Conservation (phyloP, 2,329 filamentous ascomycete genomes). For the Colletotrichum sp. region DNA sequence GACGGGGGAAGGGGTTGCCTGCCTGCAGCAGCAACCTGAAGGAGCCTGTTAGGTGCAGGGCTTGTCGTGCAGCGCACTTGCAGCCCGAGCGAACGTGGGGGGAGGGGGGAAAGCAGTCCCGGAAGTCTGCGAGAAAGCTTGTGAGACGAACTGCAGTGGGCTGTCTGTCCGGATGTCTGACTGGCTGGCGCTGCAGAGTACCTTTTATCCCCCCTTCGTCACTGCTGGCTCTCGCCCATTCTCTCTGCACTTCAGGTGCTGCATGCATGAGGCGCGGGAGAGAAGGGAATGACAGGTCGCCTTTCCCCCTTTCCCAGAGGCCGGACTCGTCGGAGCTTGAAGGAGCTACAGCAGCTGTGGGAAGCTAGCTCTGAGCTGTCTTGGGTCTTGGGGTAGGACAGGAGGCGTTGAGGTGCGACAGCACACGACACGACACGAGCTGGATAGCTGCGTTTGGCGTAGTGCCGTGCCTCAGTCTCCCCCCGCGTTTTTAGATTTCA, state of each 20-base stretch:
- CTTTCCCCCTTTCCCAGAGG: background rate
- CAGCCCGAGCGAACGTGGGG: conserved; percentile 10
- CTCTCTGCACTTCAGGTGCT: background rate
- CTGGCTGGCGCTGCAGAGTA: background rate
- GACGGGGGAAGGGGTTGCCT: background rate
- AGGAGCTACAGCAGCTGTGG: background rate
- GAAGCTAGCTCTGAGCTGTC: background rate
- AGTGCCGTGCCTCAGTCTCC: background rate
- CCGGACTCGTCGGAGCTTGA: background rate
- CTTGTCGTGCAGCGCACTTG: conserved; percentile 7
- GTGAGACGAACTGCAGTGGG: conserved; percentile 9
- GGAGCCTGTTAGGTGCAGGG: background rate
- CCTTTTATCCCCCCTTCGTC: background rate
- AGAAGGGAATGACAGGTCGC: background rate
- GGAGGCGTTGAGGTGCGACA: background rate
- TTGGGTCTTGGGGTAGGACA: background rate
- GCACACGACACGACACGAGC: background rate
- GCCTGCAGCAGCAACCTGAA: background rate
- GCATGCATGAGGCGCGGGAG: background rate
- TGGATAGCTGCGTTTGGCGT: background rate
- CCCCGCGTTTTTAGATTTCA: background rate
- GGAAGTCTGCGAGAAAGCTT: conserved; percentile 11
- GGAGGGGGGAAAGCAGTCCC: background rate
- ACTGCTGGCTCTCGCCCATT: too few relatives aligned
- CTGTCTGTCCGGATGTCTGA: background rate